Conservation (phyloP, 2,329 filamentous ascomycete species). For the Ophiobolus disseminans region DNA sequence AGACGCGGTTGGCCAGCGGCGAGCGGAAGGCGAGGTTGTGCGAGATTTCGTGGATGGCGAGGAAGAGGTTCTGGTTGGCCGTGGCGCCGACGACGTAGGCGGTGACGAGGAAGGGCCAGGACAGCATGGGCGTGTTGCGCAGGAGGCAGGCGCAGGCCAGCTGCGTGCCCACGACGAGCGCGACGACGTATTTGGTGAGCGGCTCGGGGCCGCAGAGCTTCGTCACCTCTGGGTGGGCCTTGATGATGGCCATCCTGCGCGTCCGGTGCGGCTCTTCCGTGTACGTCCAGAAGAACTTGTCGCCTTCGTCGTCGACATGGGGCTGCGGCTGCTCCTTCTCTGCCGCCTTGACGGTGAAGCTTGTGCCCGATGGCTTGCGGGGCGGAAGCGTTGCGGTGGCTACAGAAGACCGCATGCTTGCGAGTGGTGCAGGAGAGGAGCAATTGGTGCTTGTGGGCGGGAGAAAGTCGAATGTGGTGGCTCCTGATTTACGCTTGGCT, state of each 20-base stretch:
- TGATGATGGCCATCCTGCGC: conserved; percentile 91
- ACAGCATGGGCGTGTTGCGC: conserved; percentile 78
- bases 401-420: conserved; percentile 47
- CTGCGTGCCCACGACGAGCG: conserved; percentile 83
- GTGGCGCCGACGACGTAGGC: conserved; percentile 94
- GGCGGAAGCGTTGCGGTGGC: conserved; percentile 42
- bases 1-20: conserved; percentile 77
- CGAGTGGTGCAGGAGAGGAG: conserved; percentile 3
- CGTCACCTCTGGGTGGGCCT: conserved; percentile 96
- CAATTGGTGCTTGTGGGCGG: conserved; percentile 7
- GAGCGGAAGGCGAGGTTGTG: conserved; percentile 95
- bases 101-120: conserved; percentile 82
- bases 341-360: conserved; percentile 31
- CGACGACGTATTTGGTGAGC: conserved; percentile 91
- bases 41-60: conserved; percentile 98
- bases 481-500: too few relatives aligned
- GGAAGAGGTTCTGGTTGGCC: conserved; percentile 97
- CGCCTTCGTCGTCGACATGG: conserved; percentile 36
- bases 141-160: conserved; percentile 78
- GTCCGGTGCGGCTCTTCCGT: conserved; percentile 97
- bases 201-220: conserved; percentile 97
- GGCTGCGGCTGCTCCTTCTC: conserved; percentile 21
- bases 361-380: conserved; percentile 29
- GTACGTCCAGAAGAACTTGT: conserved; percentile 97
- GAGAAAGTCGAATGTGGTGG: too few relatives aligned